Conservation (phyloP, 305 asterid genomes). For the Fraxinus xanthoxyloides region DNA sequence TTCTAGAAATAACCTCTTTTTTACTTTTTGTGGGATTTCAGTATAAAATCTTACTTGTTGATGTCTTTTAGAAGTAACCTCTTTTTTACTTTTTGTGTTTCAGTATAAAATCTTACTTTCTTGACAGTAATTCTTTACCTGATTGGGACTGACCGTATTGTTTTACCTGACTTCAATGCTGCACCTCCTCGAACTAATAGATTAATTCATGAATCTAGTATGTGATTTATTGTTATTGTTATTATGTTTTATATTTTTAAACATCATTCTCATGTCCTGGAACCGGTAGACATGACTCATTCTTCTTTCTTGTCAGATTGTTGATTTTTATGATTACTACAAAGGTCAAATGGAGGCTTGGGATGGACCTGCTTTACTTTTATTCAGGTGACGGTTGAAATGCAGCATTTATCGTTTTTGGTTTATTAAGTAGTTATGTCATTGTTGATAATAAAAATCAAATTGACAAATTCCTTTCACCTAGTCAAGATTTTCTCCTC, state of each 20-base stretch:
- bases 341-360: conserved; percentile 99
- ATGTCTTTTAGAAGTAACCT: neutral
- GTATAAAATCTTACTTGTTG: neutral
- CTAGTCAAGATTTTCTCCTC: neutral
- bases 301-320: conserved; percentile 49
- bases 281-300: conserved; percentile 21
- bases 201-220: conserved; percentile 4
- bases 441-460: neutral
- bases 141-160: neutral
- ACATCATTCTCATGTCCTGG: conserved; percentile 10
- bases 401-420: conserved; percentile 25
- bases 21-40: neutral
- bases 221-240: too few species aligned
- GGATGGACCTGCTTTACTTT: conserved; percentile 99
- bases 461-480: neutral
- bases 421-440: conserved; percentile 1
- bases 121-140: neutral
- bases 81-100: neutral
- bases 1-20: neutral
- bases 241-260: neutral
- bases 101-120: neutral
- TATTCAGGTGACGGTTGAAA: conserved; percentile 74
- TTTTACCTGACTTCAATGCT: conserved; percentile 4
- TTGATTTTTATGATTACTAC: conserved; percentile 95
- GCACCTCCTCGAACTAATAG: conserved; percentile 11